These are phyloP conservation scores for Cladorrhinum sp. DNA, from an alignment of 2,329 filamentous ascomycete species.

Conservation along the genomic window DNA sequence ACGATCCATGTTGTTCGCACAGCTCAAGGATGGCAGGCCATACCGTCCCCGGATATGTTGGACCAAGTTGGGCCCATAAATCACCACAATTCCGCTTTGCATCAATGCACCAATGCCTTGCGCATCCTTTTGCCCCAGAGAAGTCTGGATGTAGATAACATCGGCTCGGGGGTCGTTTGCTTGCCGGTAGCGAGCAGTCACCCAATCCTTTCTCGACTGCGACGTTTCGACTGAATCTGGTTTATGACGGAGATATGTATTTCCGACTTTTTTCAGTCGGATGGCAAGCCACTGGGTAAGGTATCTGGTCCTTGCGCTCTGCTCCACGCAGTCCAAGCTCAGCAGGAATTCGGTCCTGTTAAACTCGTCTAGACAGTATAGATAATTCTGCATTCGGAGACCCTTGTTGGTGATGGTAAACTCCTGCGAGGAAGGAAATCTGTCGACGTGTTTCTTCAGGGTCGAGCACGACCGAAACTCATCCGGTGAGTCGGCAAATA, in stretches of 20 bases:
- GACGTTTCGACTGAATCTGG: not conserved
- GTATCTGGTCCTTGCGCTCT: not conserved
- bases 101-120: not conserved
- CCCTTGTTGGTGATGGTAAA: conserved; percentile 9
- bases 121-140: not conserved
- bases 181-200: not conserved
- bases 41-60: not conserved
- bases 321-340: not conserved
- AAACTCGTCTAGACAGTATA: not conserved
- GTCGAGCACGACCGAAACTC: not conserved
- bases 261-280: conserved; percentile 1
- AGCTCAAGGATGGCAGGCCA: not conserved
- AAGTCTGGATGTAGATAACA: conserved; percentile 1
- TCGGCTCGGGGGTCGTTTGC: not conserved
- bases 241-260: not conserved
- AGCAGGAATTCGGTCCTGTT: not conserved
- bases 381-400: not conserved
- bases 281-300: not conserved
- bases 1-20: not conserved
- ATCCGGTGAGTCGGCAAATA: conserved; percentile 3
- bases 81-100: not conserved
- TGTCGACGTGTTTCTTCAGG: not conserved
- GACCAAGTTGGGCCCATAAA: not conserved
- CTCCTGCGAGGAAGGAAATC: not conserved
- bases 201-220: not conserved